Conservation (phyloP, 169 alveolate genomes). For the Plasmodium vivax region DNA sequence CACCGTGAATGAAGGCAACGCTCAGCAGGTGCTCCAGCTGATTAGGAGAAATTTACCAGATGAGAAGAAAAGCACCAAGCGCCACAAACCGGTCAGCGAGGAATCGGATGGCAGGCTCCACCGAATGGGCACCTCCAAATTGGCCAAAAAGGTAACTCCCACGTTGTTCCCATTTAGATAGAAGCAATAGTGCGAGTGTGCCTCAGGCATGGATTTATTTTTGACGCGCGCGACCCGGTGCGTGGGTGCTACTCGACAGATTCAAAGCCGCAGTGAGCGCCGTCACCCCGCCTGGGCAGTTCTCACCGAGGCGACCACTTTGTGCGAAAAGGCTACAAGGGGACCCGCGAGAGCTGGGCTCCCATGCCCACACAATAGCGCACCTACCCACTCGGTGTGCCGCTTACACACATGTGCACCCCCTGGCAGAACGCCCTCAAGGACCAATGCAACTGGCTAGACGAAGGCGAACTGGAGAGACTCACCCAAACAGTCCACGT, state of each 20-base stretch:
- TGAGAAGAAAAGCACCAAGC: background rate
- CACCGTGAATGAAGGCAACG: slow-evolving; percentile 8
- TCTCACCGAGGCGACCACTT: background rate
- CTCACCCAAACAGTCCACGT: slow-evolving; percentile 12
- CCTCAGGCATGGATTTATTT: background rate
- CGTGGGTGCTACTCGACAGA: background rate
- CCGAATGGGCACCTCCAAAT: background rate
- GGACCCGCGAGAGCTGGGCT: background rate
- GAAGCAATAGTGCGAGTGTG: background rate
- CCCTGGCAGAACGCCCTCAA: slow-evolving; percentile 1
- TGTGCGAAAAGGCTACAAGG: background rate
- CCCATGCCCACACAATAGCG: background rate
- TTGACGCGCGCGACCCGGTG: background rate
- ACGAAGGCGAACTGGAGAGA: slow-evolving; percentile 50
- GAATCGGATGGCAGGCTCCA: background rate
- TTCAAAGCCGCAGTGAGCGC: background rate
- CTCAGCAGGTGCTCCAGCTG: background rate
- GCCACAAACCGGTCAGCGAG: background rate
- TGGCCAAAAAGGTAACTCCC: slow-evolving; percentile 32
- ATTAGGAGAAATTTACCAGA: slow-evolving; percentile 14
- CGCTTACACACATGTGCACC: background rate
- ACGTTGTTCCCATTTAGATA: background rate
- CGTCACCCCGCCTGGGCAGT: background rate
- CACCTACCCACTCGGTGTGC: background rate
- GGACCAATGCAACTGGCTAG: slow-evolving; percentile 24